Conservation (phyloP, 495 filamentous ascomycete genomes). For the Aspergillus hancockii region DNA sequence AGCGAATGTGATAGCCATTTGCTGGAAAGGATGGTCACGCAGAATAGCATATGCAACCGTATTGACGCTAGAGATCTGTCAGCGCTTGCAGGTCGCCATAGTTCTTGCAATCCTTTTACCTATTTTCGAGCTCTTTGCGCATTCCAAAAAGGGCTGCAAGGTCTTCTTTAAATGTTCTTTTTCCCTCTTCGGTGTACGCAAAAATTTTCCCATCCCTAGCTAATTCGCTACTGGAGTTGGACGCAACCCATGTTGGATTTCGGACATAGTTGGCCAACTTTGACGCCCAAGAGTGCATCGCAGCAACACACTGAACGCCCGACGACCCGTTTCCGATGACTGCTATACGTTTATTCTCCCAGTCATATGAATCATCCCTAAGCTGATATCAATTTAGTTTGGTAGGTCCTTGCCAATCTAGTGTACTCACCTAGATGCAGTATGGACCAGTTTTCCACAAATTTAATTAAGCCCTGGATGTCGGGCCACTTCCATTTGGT, state of each 20-base stretch:
- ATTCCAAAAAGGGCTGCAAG: neutral
- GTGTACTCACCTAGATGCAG: constrained; percentile 38
- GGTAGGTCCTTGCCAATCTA: neutral
- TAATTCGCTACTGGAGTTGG: constrained; percentile 24
- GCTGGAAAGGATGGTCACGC: constrained; percentile 1
- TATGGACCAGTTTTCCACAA: constrained; percentile 37
- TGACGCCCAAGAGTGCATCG: constrained; percentile 9
- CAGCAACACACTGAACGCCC: constrained; percentile 55
- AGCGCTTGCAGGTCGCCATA: neutral
- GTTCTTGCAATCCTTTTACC: neutral
- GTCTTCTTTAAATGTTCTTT: constrained; percentile 14
- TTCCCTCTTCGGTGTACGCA: constrained; percentile 30
- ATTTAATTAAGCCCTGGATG: constrained; percentile 46
- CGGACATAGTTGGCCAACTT: constrained; percentile 2
- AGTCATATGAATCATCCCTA: constrained; percentile 34
- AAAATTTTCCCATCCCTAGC: constrained; percentile 29
- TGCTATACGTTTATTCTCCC: constrained; percentile 48
- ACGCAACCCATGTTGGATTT: constrained; percentile 4
- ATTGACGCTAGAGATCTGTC: constrained; percentile 5
- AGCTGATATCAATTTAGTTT: neutral
- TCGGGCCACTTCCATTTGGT: constrained; percentile 45
- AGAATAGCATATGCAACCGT: constrained; percentile 9
- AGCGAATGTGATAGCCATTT: neutral
- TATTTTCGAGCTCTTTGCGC: constrained; percentile 2
- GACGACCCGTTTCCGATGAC: constrained; percentile 53